Conservation (phyloP, 805 yeast species). For the Cyberlindnera euphorbiae region DNA sequence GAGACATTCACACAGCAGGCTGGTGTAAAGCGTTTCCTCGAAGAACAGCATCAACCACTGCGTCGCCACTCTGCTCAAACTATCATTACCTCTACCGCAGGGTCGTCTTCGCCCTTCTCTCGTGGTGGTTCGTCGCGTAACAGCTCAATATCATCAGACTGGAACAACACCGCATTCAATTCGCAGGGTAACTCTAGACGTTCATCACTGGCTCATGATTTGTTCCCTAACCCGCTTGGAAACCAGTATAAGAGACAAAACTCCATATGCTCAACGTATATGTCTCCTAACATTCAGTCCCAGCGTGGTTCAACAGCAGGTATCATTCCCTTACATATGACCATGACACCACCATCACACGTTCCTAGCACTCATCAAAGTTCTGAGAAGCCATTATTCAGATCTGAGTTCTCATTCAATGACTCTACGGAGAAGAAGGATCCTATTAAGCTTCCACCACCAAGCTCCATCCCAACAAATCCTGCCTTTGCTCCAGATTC, state of each 20-base stretch:
- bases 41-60: slow-evolving; percentile 24
- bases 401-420: slow-evolving; percentile 14
- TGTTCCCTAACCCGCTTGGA: slow-evolving; percentile 32
- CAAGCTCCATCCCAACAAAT: slow-evolving; percentile 13
- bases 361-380: slow-evolving; percentile 14
- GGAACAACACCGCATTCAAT: slow-evolving; percentile 20
- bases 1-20: slow-evolving; percentile 23
- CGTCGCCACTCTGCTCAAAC: slow-evolving; percentile 28
- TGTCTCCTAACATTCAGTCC: slow-evolving; percentile 22
- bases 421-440: slow-evolving; percentile 3
- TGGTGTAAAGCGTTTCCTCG: slow-evolving; percentile 26
- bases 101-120: slow-evolving; percentile 30
- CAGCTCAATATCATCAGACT: slow-evolving; percentile 36
- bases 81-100: slow-evolving; percentile 20
- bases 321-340: slow-evolving; percentile 19
- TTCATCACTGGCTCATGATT: slow-evolving; percentile 39
- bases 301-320: slow-evolving; percentile 21
- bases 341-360: slow-evolving; percentile 17
- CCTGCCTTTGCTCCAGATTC: slow-evolving; percentile 9
- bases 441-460: slow-evolving; percentile 17
- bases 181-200: slow-evolving; percentile 30
- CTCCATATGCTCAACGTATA: slow-evolving; percentile 17
- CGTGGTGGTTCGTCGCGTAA: slow-evolving; percentile 36
- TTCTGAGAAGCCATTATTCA: slow-evolving; percentile 12
- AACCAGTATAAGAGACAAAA: slow-evolving; percentile 15